Conservation (phyloP, 768 basidiomycete species). For the Phaeolepiota aurea region DNA sequence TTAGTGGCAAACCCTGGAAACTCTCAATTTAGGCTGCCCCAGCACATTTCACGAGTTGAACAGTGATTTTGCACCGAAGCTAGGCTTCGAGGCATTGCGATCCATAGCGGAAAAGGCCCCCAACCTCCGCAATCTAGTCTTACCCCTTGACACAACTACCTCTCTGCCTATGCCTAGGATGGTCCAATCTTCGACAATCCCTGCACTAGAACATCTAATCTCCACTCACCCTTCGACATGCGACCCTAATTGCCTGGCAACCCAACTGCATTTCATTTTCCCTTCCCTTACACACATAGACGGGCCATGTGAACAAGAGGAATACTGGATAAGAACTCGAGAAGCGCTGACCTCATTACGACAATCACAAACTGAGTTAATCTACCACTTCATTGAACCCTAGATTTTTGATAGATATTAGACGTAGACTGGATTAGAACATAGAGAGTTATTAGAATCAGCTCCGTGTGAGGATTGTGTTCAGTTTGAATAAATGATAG, state of each 20-base stretch:
- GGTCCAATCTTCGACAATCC: too few species aligned
- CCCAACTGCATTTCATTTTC: slow-evolving; percentile 25
- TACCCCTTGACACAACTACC: slow-evolving; percentile 18
- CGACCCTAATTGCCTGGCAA: slow-evolving; percentile 17
- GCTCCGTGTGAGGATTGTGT: too few species aligned
- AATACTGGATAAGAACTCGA: slow-evolving; percentile 16
- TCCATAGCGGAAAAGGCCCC: slow-evolving; percentile 16
- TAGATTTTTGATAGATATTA: too few species aligned
- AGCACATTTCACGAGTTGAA: slow-evolving; percentile 2
- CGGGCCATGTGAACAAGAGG: slow-evolving; percentile 22
- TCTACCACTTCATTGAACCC: too few species aligned
- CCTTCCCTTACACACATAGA: slow-evolving; percentile 27
- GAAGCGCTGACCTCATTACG: neutral
- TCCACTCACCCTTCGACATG: neutral
- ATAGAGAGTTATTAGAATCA: too few species aligned
- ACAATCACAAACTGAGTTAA: neutral
- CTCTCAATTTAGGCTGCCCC: slow-evolving; percentile 30
- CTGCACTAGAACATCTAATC: neutral
- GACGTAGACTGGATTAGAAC: too few species aligned
- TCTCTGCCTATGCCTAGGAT: too few species aligned
- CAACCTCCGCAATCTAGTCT: slow-evolving; percentile 19
- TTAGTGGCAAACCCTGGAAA: slow-evolving; percentile 37
- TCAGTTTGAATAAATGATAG: too few species aligned
- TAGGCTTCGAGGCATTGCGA: slow-evolving; percentile 19
- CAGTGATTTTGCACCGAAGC: slow-evolving; percentile 8